A percentile compares a stretch with the other conserved stretches of the same genome.
Evolutionary conservation across 163 green algal species (phyloP).

Genomic region (Chlamydomonas reinhardtii): DNA sequence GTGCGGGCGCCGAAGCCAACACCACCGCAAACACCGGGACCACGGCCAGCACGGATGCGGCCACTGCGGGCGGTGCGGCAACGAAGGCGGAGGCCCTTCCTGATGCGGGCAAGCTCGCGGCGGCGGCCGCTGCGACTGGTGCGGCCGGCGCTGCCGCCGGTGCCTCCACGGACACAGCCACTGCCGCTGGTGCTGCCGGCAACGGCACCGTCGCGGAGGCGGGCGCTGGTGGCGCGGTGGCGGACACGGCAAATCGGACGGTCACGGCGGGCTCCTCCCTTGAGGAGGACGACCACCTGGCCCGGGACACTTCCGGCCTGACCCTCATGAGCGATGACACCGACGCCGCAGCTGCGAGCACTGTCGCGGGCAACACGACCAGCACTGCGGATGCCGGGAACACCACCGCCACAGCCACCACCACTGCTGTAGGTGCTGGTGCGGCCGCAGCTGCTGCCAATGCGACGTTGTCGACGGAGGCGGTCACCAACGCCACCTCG

Average conservation of each 20-base stretch:
- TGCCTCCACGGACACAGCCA: not conserved
- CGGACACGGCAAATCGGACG: too few species aligned
- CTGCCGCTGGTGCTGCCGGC: not conserved
- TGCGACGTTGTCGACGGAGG: too few species aligned
- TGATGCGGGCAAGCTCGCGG: too few species aligned
- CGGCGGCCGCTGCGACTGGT: not conserved
- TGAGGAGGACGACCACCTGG: conserved; percentile 8
- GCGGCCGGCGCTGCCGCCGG: not conserved
- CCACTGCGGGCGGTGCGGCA: too few species aligned
- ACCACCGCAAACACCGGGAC: not conserved
- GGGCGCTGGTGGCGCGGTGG: not conserved
- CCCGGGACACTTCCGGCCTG: not conserved
- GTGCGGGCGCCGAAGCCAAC: not conserved
- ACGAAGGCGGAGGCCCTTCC: too few species aligned
- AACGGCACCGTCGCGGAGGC: not conserved
- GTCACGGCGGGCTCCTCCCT: too few species aligned
- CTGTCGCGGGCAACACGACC: not conserved
- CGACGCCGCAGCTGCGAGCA: not conserved
- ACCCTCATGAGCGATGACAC: not conserved
- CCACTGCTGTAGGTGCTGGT: not conserved
- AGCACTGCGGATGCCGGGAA: too few species aligned
- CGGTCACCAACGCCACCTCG: too few species aligned
- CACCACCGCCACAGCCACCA: not conserved
- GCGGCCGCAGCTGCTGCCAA: too few species aligned
- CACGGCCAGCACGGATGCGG: not conserved